These are phyloP conservation scores for Eutrema salsugineum DNA, from an alignment of 441 rosid species.

Conservation along the genomic window DNA sequence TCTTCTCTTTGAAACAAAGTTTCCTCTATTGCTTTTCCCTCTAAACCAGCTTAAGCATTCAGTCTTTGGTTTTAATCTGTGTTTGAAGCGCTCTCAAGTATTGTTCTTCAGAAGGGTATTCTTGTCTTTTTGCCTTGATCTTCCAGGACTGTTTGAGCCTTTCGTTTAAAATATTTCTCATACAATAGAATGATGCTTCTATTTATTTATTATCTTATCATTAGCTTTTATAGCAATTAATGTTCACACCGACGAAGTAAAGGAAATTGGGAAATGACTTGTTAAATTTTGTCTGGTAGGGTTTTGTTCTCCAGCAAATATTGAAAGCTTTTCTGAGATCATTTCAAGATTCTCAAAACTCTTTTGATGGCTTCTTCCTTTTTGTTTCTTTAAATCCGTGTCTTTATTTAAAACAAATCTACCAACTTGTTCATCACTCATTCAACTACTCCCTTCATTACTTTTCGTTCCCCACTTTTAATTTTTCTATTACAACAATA, in stretches of 20 bases:
- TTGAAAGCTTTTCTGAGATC: slow-evolving; percentile 41
- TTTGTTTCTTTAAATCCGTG: slow-evolving; percentile 29
- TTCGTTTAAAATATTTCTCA: not conserved
- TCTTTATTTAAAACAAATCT: slow-evolving; percentile 28
- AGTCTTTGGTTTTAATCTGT: not conserved
- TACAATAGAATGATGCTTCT: slow-evolving; percentile 22
- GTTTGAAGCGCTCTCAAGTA: not conserved
- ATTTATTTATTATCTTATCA: slow-evolving; percentile 19
- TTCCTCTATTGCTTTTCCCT: slow-evolving; percentile 12
- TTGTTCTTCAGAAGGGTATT: slow-evolving; percentile 35
- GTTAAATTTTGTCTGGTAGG: slow-evolving; percentile 45
- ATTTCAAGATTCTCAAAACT: slow-evolving; percentile 50
- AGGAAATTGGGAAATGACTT: slow-evolving; percentile 36
- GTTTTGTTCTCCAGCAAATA: slow-evolving; percentile 40
- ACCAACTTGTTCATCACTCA: slow-evolving; percentile 39
- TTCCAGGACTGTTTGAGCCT: not conserved
- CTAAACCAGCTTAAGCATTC: not conserved
- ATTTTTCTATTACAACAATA: slow-evolving; percentile 1
- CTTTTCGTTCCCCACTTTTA: slow-evolving; percentile 29
- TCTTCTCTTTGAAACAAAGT: slow-evolving; percentile 88
- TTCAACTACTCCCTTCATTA: slow-evolving; percentile 70
- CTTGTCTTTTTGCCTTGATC: slow-evolving; percentile 18
- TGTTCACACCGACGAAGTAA: slow-evolving; percentile 46
- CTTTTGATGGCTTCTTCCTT: slow-evolving; percentile 40
- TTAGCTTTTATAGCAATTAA: slow-evolving; percentile 45